Conservation (phyloP, 225 moss, liverwort and hornwort species). For the Sphagnum tenellum region DNA sequence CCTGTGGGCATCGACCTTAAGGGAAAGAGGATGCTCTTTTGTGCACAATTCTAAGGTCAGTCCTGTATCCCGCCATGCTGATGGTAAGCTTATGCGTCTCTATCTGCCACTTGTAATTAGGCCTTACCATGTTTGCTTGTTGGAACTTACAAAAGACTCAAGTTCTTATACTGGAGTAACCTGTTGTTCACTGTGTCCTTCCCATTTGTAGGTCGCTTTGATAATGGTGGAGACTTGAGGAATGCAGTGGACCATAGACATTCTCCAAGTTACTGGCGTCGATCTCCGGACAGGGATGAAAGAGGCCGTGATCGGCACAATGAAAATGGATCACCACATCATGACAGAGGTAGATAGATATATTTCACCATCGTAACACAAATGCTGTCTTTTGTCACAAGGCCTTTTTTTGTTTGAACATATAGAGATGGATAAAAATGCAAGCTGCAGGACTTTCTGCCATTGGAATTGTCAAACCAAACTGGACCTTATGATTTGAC, state of each 20-base stretch:
- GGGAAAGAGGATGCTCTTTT: constrained; percentile 4
- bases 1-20: constrained; percentile 7
- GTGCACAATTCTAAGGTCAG: constrained; percentile 2
- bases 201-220: too few relatives aligned
- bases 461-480: too few relatives aligned
- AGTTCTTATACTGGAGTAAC: not conserved
- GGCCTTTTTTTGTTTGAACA: too few relatives aligned
- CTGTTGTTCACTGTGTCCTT: not conserved
- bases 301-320: not conserved
- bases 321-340: constrained; percentile 2
- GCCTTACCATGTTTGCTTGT: not conserved
- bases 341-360: constrained; percentile 1
- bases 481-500: too few relatives aligned
- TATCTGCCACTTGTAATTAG: not conserved
- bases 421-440: too few relatives aligned
- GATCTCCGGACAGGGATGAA: constrained; percentile 4
- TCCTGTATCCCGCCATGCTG: not conserved
- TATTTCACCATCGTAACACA: too few relatives aligned
- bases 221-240: constrained; percentile 3
- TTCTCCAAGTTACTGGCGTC: constrained; percentile 1
- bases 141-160: not conserved
- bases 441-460: too few relatives aligned
- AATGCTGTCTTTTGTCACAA: too few relatives aligned
- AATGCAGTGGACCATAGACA: constrained; percentile 1
- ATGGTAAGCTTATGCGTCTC: constrained; percentile 8